Evolutionary conservation across 169 alveolate genomes (phyloP).

Genomic region (Plasmodium ovale): DNA sequence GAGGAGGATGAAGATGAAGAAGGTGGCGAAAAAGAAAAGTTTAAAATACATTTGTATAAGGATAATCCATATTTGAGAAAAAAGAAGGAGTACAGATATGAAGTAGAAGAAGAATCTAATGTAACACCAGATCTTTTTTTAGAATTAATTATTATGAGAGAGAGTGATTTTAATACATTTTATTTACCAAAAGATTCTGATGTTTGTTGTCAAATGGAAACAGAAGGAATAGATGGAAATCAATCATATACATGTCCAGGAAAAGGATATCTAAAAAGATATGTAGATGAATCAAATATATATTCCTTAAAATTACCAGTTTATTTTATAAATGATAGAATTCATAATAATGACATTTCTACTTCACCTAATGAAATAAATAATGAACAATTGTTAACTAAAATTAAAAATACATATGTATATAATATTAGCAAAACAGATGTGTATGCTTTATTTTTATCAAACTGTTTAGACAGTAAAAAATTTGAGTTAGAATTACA

Average conservation of each 20-base stretch:
- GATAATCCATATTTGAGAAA: conserved; percentile 62
- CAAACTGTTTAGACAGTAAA: conserved; percentile 73
- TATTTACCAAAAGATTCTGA: conserved; percentile 67
- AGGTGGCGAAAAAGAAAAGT: conserved; percentile 31
- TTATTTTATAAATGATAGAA: conserved; percentile 72
- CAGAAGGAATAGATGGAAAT: conserved; percentile 24
- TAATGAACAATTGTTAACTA: conserved; percentile 23
- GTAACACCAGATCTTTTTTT: conserved; percentile 52
- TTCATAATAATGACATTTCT: not conserved
- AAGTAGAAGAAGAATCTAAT: not conserved
- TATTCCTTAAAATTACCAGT: conserved; percentile 73
- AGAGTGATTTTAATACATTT: conserved; percentile 54
- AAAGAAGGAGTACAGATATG: conserved; percentile 28
- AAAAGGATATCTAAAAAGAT: conserved; percentile 71
- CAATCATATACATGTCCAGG: conserved; percentile 67
- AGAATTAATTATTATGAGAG: conserved; percentile 72
- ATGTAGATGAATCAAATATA: conserved; percentile 34
- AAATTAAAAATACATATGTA: conserved; percentile 5
- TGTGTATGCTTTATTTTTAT: conserved; percentile 73
- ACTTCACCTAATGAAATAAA: conserved; percentile 25
- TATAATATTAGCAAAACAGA: conserved; percentile 50
- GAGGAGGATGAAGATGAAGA: conserved; percentile 9
- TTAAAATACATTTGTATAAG: conserved; percentile 49
- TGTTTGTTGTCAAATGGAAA: conserved; percentile 51
- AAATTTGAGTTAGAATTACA: conserved; percentile 66